Evolutionary conservation across 306 rosid genomes (phyloP).

Genomic region (Begonia peltatifolia): DNA sequence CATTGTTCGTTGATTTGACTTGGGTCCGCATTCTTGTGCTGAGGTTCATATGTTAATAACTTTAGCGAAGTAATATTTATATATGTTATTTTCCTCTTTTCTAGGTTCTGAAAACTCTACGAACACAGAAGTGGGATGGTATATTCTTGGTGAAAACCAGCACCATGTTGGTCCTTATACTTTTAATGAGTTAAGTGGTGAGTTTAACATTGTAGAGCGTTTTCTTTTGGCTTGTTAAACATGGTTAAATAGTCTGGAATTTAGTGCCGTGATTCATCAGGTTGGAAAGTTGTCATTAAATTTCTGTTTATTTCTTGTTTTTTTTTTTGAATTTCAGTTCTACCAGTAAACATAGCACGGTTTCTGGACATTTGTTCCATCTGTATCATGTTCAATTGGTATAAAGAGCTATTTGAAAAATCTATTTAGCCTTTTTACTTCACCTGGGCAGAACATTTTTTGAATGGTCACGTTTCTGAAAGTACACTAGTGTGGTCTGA

Average conservation of each 20-base stretch:
- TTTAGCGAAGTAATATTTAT: too few relatives aligned
- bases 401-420: constrained; percentile 25
- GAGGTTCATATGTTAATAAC: too few relatives aligned
- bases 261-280: constrained; percentile 4
- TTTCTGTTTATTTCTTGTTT: background rate
- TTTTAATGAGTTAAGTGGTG: constrained; percentile 69
- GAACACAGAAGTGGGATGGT: constrained; percentile 58
- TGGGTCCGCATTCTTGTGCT: too few relatives aligned
- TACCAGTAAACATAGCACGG: constrained; percentile 27
- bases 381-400: constrained; percentile 35
- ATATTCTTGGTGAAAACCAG: constrained; percentile 62
- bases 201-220: constrained; percentile 16
- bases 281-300: too few relatives aligned
- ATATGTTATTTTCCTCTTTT: too few relatives aligned
- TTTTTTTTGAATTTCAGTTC: constrained; percentile 34
- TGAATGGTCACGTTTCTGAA: constrained; percentile 55
- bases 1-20: too few relatives aligned
- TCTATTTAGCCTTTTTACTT: constrained; percentile 33
- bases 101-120: constrained; percentile 7
- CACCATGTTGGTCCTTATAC: constrained; percentile 78
- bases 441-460: constrained; percentile 69
- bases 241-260: constrained; percentile 5
- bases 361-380: constrained; percentile 25
- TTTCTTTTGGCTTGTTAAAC: background rate
- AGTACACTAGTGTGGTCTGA: constrained; percentile 69